These are phyloP conservation scores for Turritis glabra DNA, from an alignment of 345 rosid species.

Conservation along the genomic window DNA sequence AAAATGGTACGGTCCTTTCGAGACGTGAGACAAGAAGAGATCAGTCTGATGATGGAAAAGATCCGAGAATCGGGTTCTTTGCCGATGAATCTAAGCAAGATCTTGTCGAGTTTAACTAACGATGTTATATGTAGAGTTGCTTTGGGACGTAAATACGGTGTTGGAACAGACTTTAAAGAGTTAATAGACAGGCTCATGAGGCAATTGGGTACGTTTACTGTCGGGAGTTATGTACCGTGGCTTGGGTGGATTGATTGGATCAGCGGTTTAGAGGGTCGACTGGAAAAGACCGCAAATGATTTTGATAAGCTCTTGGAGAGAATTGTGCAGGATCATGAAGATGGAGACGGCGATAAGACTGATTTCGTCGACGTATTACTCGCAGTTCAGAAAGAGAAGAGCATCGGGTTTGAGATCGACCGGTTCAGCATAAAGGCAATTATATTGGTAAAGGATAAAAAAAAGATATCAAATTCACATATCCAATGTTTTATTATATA, in stretches of 20 bases:
- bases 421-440: conserved; percentile 44
- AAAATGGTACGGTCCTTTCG: conserved; percentile 49
- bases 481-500: neutral
- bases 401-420: conserved; percentile 33
- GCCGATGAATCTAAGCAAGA: conserved; percentile 47
- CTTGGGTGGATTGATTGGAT: conserved; percentile 49
- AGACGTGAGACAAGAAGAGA: conserved; percentile 52
- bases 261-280: conserved; percentile 26
- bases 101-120: conserved; percentile 35
- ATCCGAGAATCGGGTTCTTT: conserved; percentile 24
- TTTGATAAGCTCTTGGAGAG: conserved; percentile 40
- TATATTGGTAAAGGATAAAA: conserved; percentile 40
- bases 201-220: conserved; percentile 41
- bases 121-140: conserved; percentile 57
- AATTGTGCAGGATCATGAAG: conserved; percentile 35
- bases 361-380: conserved; percentile 39
- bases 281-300: conserved; percentile 31
- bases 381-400: conserved; percentile 38
- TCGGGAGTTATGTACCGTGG: conserved; percentile 60
- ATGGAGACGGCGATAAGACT: neutral
- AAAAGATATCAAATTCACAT: neutral
- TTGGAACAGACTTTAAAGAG: conserved; percentile 43
- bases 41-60: conserved; percentile 33
- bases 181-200: conserved; percentile 35
- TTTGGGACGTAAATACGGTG: conserved; percentile 55